Conservation (phyloP, 179 eudicot genomes). For the Sideroxylon spinosum region DNA sequence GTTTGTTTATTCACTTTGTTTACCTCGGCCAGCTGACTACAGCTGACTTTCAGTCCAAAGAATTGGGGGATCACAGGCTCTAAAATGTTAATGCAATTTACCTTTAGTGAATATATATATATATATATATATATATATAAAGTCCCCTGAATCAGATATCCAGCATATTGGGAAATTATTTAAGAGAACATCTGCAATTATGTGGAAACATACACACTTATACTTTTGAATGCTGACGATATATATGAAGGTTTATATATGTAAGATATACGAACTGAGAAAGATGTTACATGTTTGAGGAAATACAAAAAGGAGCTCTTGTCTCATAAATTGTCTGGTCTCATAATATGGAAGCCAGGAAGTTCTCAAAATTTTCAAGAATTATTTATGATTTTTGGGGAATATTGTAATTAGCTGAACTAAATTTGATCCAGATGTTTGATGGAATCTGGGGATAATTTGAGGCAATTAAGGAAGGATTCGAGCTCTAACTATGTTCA, state of each 20-base stretch:
- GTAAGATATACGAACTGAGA: not conserved
- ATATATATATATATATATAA: not conserved
- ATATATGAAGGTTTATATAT: too few relatives aligned
- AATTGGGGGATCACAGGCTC: not conserved
- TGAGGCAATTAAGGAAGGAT: too few relatives aligned
- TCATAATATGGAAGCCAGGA: too few relatives aligned
- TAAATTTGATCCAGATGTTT: too few relatives aligned
- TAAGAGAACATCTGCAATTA: not conserved
- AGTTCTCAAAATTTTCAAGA: too few relatives aligned
- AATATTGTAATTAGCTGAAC: too few relatives aligned
- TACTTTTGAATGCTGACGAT: too few relatives aligned
- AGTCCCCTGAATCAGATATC: not conserved
- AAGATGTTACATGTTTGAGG: too few relatives aligned
- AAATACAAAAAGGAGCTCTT: not conserved
- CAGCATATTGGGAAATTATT: not conserved
- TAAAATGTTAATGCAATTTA: not conserved
- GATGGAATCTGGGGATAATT: too few relatives aligned
- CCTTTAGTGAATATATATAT: not conserved
- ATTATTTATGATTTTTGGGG: not conserved
- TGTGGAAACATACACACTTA: not conserved
- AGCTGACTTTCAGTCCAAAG: not conserved
- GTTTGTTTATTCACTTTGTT: conserved; percentile 1
- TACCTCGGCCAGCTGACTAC: not conserved
- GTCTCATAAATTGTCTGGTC: not conserved
- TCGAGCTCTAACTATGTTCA: too few relatives aligned